phyloP scores from a whole-genome alignment of 2,329 filamentous ascomycete genomes.

The Pseudohalonectria lignicola region DNA sequence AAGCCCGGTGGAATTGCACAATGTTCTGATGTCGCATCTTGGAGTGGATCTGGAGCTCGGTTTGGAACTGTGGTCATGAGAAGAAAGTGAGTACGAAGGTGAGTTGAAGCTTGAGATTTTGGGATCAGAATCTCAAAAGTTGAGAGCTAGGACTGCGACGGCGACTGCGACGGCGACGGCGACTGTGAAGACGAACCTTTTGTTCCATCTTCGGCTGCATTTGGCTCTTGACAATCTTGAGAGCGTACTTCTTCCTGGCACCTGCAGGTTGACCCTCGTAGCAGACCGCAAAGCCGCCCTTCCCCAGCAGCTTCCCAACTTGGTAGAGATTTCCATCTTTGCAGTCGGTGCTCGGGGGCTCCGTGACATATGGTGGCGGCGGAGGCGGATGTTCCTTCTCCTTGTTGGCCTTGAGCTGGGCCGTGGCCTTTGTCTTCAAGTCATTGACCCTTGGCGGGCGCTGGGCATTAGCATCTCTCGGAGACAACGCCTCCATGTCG shows the following conservation, averaged over 20 bases:
- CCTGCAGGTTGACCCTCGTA: constrained; percentile 60
- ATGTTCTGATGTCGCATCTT: constrained; percentile 96
- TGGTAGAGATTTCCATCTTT: constrained; percentile 62
- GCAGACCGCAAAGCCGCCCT: constrained; percentile 75
- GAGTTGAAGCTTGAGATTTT: no score
- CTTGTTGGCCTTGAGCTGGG: constrained; percentile 43
- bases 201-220: constrained; percentile 79
- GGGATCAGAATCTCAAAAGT: no score
- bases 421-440: constrained; percentile 39
- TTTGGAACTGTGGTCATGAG: constrained; percentile 46
- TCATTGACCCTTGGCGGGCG: constrained; percentile 32
- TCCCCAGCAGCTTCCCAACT: constrained; percentile 63
- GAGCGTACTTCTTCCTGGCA: constrained; percentile 56
- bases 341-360: constrained; percentile 58
- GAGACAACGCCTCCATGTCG: constrained; percentile 54
- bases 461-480: constrained; percentile 53
- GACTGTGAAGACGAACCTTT: constrained; percentile 53
- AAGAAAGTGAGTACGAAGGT: neutral
- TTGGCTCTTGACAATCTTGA: constrained; percentile 76
- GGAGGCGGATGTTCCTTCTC: constrained; percentile 58
- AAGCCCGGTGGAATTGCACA: constrained; percentile 89
- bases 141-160: no score
- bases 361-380: constrained; percentile 46
- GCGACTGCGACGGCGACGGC: no score
- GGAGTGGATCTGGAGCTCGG: constrained; percentile 92